These are phyloP conservation scores for Aulographum hederae DNA, from an alignment of 2,329 filamentous ascomycete genomes.

Conservation along the genomic window DNA sequence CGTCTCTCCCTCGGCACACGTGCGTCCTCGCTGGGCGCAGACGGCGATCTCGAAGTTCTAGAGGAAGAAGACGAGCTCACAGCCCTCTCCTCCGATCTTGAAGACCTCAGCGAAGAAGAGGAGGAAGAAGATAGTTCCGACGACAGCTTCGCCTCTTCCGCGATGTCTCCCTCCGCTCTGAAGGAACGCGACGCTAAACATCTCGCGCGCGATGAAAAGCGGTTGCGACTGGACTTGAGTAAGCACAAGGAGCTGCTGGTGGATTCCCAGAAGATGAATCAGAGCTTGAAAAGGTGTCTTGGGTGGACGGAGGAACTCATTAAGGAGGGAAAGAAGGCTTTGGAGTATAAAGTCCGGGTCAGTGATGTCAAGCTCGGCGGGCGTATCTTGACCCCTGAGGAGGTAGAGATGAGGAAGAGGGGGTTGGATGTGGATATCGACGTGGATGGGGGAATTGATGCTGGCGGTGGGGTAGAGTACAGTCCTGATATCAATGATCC, in stretches of 20 bases:
- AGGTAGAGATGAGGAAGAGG: slow-evolving; percentile 30
- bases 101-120: slow-evolving; percentile 14
- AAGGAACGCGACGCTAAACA: slow-evolving; percentile 29
- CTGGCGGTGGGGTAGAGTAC: too few species aligned
- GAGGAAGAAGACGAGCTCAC: slow-evolving; percentile 13
- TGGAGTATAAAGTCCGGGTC: slow-evolving; percentile 58
- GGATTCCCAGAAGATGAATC: slow-evolving; percentile 89
- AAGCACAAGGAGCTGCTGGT: slow-evolving; percentile 79
- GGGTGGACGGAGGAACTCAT: slow-evolving; percentile 84
- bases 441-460: background rate
- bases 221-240: slow-evolving; percentile 66
- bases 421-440: slow-evolving; percentile 2
- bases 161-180: slow-evolving; percentile 17
- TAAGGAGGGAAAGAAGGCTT: slow-evolving; percentile 68
- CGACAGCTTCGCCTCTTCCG: slow-evolving; percentile 12
- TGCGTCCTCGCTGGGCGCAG: slow-evolving; percentile 12
- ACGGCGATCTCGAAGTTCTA: slow-evolving; percentile 12
- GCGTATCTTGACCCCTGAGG: slow-evolving; percentile 55
- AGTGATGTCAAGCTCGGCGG: slow-evolving; percentile 71
- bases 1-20: slow-evolving; percentile 44
- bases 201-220: slow-evolving; percentile 59
- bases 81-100: background rate
- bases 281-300: slow-evolving; percentile 77
- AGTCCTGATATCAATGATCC: too few species aligned
- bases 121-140: slow-evolving; percentile 23